Evolutionary conservation across 2,329 filamentous ascomycete genomes (phyloP).

Genomic region (Onygena corvina): DNA sequence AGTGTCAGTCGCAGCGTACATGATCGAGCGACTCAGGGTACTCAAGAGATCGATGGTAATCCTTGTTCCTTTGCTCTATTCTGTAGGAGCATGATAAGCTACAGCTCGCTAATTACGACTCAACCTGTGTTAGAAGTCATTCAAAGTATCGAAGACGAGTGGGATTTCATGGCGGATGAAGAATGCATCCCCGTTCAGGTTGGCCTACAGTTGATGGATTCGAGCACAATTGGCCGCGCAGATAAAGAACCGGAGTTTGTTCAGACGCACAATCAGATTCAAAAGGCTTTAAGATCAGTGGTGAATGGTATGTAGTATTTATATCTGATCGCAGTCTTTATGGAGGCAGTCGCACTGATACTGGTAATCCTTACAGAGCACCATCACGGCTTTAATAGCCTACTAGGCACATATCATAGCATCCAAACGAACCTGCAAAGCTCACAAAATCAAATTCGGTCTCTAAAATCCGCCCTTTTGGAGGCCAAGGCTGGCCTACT

Average conservation of each 20-base stretch:
- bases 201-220: slow-evolving; percentile 87
- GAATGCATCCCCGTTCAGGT: slow-evolving; percentile 89
- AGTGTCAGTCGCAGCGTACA: neutral
- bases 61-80: neutral
- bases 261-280: slow-evolving; percentile 73
- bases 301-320: slow-evolving; percentile 53
- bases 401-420: slow-evolving; percentile 96
- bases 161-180: slow-evolving; percentile 80
- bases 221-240: slow-evolving; percentile 81
- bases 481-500: slow-evolving; percentile 71
- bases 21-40: slow-evolving; percentile 4
- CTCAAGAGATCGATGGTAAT: slow-evolving; percentile 11
- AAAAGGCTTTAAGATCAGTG: slow-evolving; percentile 82
- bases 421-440: slow-evolving; percentile 87
- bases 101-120: slow-evolving; percentile 4
- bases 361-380: slow-evolving; percentile 49
- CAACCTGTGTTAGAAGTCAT: slow-evolving; percentile 45
- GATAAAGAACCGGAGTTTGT: slow-evolving; percentile 78
- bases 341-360: slow-evolving; percentile 11
- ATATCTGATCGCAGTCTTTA: neutral
- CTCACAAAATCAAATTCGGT: slow-evolving; percentile 74
- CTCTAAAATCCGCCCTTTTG: slow-evolving; percentile 69
- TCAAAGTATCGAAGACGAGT: slow-evolving; percentile 73
- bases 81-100: neutral
- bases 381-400: slow-evolving; percentile 97